A percentile compares a stretch with the other conserved stretches of the same genome.
These are phyloP conservation scores for Elsinoe necatrix DNA, from an alignment of 2,329 filamentous ascomycete species.

Conservation along the genomic window DNA sequence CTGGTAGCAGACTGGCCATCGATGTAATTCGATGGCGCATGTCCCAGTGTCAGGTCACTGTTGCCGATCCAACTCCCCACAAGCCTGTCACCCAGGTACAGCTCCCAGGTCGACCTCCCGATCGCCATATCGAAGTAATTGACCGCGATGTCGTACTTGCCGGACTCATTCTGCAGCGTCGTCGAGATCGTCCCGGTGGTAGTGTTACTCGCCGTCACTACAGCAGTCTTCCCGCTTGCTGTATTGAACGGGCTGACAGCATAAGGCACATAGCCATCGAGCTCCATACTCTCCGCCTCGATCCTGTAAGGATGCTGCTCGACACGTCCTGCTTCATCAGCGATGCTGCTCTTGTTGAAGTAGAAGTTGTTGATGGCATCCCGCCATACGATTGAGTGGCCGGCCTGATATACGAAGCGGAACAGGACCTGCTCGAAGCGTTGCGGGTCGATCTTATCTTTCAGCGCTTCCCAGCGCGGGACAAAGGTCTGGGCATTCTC, in stretches of 20 bases:
- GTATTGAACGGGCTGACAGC: conserved; percentile 51
- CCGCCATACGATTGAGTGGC: conserved; percentile 62
- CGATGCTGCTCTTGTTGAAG: conserved; percentile 51
- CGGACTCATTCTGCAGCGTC: conserved; percentile 41
- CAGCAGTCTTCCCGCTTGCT: conserved; percentile 47
- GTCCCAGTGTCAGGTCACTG: conserved; percentile 51
- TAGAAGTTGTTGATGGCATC: conserved; percentile 60
- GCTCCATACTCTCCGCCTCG: conserved; percentile 57
- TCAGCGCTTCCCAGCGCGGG: conserved; percentile 45
- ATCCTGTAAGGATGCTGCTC: conserved; percentile 56
- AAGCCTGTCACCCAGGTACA: conserved; percentile 45
- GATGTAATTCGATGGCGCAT: conserved; percentile 49
- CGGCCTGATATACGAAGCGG: conserved; percentile 56
- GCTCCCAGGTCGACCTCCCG: conserved; percentile 49
- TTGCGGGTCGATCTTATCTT: conserved; percentile 50
- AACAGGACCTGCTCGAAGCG: conserved; percentile 52
- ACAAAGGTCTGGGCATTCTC: conserved; percentile 53
- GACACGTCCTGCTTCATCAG: conserved; percentile 49
- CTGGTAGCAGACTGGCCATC: conserved; percentile 59
- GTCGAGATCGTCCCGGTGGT: conserved; percentile 44
- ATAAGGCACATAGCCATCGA: conserved; percentile 50
- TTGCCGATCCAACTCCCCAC: conserved; percentile 46
- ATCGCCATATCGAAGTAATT: conserved; percentile 58
- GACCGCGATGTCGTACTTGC: conserved; percentile 54
- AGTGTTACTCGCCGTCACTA: conserved; percentile 48